phyloP scores from a whole-genome alignment of 1,139 yeast species.

The Pichia sp. region DNA sequence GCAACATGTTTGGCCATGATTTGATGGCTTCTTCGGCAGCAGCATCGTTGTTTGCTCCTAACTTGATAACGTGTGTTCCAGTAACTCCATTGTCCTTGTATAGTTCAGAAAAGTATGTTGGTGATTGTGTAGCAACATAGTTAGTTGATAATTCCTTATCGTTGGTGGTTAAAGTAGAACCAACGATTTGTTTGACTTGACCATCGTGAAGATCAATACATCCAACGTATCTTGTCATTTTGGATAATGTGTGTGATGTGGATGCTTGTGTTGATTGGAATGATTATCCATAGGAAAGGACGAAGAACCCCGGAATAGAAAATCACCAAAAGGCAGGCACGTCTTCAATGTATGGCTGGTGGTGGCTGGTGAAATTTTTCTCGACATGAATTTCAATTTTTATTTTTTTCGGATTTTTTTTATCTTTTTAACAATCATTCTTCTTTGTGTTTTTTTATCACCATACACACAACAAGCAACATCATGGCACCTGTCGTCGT shows the following conservation, averaged over 20 bases:
- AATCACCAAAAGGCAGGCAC: no score
- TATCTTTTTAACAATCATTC: background rate
- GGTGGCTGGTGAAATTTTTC: background rate
- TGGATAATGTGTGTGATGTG: conserved; percentile 35
- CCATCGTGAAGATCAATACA: conserved; percentile 96
- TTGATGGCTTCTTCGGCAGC: conserved; percentile 78
- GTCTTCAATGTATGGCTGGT: no score
- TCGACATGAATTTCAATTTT: background rate
- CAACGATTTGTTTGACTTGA: conserved; percentile 94
- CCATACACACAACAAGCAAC: background rate
- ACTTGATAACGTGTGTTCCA: conserved; percentile 92
- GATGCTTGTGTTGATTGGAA: no score
- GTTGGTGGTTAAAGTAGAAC: conserved; percentile 74
- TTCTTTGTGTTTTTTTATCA: background rate
- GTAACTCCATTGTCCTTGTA: conserved; percentile 54
- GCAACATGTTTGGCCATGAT: conserved; percentile 74
- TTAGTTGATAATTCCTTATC: conserved; percentile 62
- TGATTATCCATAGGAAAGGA: no score
- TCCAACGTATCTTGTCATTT: conserved; percentile 92
- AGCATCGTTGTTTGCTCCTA: conserved; percentile 69
- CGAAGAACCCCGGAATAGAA: no score
- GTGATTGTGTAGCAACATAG: conserved; percentile 74
- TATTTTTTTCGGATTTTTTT: background rate
- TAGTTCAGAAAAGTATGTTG: conserved; percentile 73
- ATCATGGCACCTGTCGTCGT: conserved; percentile 43